These are phyloP conservation scores for Cylindrodendrum hubeiense DNA, from an alignment of 2,329 filamentous ascomycete genomes.

Conservation along the genomic window DNA sequence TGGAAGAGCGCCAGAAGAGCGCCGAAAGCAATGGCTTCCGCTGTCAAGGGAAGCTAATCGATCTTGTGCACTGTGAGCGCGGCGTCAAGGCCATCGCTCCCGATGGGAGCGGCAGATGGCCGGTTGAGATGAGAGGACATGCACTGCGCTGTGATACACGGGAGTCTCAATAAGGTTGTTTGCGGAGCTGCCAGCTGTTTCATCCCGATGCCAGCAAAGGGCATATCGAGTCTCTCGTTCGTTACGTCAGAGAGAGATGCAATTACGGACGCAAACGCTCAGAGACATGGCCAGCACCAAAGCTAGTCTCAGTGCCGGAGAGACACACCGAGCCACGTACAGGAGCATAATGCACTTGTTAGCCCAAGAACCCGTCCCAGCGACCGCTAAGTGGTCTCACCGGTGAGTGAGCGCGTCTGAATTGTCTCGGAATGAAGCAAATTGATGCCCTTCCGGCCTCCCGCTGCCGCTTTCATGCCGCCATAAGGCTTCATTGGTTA, in stretches of 20 bases:
- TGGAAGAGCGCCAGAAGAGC: slow-evolving; percentile 23
- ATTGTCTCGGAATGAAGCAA: background rate
- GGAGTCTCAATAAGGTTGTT: slow-evolving; percentile 15
- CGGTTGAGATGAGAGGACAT: background rate
- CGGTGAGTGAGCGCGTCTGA: background rate
- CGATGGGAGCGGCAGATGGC: background rate
- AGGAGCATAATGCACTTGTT: background rate
- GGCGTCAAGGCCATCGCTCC: background rate
- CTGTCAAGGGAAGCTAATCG: background rate
- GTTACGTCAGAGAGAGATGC: background rate
- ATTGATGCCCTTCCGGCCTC: background rate
- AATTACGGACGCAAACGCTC: background rate
- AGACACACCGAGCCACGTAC: background rate
- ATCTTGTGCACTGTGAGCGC: slow-evolving; percentile 1
- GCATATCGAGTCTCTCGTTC: background rate
- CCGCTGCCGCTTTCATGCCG: background rate
- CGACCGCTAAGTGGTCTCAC: background rate
- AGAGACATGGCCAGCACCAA: background rate
- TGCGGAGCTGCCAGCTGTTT: slow-evolving; percentile 16
- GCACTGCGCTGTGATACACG: background rate
- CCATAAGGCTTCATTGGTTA: background rate
- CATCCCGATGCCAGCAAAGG: background rate
- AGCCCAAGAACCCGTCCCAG: background rate
- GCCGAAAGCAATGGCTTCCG: slow-evolving; percentile 8
- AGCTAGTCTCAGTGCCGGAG: background rate